phyloP scores from a whole-genome alignment of 768 basidiomycete genomes.

The Peribolospora kevripleyi region DNA sequence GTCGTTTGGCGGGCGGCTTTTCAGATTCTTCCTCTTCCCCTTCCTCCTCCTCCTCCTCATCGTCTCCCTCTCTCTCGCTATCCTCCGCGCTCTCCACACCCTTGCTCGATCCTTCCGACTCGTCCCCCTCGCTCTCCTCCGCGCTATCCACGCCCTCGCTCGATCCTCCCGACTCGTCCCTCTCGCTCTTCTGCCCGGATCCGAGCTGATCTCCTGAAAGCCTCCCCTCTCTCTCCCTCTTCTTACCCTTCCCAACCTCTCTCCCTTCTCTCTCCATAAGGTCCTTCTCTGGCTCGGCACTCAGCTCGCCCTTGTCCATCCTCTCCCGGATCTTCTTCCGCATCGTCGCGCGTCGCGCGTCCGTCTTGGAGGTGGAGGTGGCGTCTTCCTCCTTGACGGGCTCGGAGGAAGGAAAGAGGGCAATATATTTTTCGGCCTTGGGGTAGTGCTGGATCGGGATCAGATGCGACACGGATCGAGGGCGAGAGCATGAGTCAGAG shows the following conservation, averaged over 20 bases:
- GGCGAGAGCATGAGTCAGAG: background rate
- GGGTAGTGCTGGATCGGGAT: slow-evolving; percentile 42
- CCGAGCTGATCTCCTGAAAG: too few relatives aligned
- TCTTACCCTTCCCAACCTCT: background rate
- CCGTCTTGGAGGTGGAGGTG: background rate
- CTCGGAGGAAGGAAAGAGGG: slow-evolving; percentile 40
- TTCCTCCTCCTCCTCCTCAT: slow-evolving; percentile 7
- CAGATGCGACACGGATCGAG: background rate
- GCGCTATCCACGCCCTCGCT: slow-evolving; percentile 12
- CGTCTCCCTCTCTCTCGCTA: background rate
- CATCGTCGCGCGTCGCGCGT: slow-evolving; percentile 16
- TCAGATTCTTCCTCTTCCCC: slow-evolving; percentile 19
- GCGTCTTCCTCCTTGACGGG: slow-evolving; percentile 2
- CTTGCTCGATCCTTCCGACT: background rate
- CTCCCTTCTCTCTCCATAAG: slow-evolving; percentile 9
- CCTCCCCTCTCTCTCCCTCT: background rate
- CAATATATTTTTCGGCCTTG: slow-evolving; percentile 65
- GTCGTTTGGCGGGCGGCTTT: slow-evolving; percentile 3
- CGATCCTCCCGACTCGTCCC: background rate
- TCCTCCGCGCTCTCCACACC: background rate
- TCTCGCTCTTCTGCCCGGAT: slow-evolving; percentile 24
- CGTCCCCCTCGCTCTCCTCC: slow-evolving; percentile 29
- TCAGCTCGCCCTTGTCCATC: slow-evolving; percentile 38
- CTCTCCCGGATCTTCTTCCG: slow-evolving; percentile 35
- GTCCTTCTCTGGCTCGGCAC: slow-evolving; percentile 35